Base-by-base conservation (phyloP, 2,329 filamentous ascomycete genomes). In the Pestalotiopsis sp. region DNA sequence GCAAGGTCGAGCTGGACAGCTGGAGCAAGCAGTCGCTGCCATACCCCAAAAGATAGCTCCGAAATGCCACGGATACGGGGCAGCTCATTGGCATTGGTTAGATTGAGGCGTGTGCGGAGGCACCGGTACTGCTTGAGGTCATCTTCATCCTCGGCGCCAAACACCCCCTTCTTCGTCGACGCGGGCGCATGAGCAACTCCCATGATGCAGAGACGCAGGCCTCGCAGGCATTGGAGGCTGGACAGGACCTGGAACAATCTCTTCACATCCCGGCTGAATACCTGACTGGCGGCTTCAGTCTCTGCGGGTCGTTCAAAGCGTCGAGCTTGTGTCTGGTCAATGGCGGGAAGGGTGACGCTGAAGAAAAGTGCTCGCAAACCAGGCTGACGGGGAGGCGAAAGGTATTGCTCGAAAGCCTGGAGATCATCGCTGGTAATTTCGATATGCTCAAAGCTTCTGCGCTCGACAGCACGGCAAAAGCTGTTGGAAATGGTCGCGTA, bases 1-100 rank as follows among this genome's bases (percentile, higher is more conserved):
- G 65, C 65, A 49, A 66, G 60, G 45, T 52, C 65, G 38, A 66
- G 36, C 31, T 61, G 40, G 23, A 66, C 57, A 66, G n/a, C 9
- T 12, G 65, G 36, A 4, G 23, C 27, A 52, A 57, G 57, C 25
- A 40, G 61, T 31, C 65, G 57, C 20, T 61, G 17, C 65, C 65
- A 61, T 23, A 9, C 49, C 23, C 2, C 3, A 38, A 60, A 61
- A 12, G 52, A 40, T 13, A 66, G 65, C 1, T 61, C 38, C 36
- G 17, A 45, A 36, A 66, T 57, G 5, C 52, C 25, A 45, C 27
- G 27, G 31, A 66, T 20, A 9, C 23, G 56, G 41, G 57, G 65
- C 25, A 66, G 38, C 57, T 36, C 65, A 31, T 56, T 23, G 27
- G n/a, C 36, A 38, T 61, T n/a, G 23, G 36, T 36, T 41, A 66